These are phyloP conservation scores for Ajuga chamaepitys DNA, from an alignment of 257 asterid genomes.

Conservation along the genomic window DNA sequence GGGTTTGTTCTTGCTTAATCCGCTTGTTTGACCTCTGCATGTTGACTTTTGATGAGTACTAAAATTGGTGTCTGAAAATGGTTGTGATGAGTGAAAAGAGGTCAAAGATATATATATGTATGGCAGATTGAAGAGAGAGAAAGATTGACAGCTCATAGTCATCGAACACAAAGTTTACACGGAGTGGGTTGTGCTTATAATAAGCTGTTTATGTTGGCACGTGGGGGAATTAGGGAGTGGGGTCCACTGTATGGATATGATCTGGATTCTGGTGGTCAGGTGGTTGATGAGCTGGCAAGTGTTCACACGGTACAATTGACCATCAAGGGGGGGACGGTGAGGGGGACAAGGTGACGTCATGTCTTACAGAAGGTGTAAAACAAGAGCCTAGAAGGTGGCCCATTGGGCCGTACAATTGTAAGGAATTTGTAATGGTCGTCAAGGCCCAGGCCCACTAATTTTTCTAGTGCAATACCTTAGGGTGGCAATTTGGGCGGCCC, in stretches of 20 bases:
- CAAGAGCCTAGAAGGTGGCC: too few species aligned
- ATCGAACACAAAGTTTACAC: slow-evolving; percentile 34
- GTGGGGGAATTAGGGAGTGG: slow-evolving; percentile 23
- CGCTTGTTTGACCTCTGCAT: slow-evolving; percentile 59
- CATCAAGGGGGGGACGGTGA: neutral
- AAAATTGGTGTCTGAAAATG: neutral
- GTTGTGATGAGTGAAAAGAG: slow-evolving; percentile 26
- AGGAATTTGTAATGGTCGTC: too few species aligned
- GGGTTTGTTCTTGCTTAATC: slow-evolving; percentile 18
- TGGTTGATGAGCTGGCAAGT: neutral
- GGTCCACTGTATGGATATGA: neutral
- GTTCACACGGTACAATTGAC: slow-evolving; percentile 22
- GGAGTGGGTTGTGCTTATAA: slow-evolving; percentile 10
- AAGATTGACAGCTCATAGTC: slow-evolving; percentile 32
- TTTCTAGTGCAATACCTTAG: too few species aligned
- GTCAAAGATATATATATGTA: slow-evolving; percentile 16
- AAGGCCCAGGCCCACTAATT: too few species aligned
- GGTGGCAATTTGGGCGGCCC: too few species aligned
- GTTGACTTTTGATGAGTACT: slow-evolving; percentile 4
- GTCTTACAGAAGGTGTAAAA: neutral
- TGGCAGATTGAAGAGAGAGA: neutral
- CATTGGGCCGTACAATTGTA: too few species aligned
- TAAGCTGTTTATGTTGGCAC: slow-evolving; percentile 19
- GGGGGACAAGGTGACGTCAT: neutral
- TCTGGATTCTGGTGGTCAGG: neutral